Percentiles rank a stretch among this genome's conserved stretches.
phyloP scores from a whole-genome alignment of 148 eudicot genomes.

The Rhododendron ferrugineum region DNA sequence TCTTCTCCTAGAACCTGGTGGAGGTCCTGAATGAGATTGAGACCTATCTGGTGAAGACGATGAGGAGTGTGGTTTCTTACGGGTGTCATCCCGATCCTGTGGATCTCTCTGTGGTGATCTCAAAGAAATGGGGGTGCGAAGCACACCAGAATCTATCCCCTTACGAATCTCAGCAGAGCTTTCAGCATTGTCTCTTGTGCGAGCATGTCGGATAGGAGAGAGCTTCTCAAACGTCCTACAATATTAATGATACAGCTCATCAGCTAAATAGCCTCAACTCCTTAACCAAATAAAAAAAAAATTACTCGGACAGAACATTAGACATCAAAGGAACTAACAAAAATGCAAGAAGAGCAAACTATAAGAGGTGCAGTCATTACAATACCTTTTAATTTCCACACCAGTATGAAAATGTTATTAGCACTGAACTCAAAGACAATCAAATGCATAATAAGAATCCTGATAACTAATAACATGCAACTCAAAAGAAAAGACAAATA shows the following conservation, averaged over 20 bases:
- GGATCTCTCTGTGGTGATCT: constrained; percentile 67
- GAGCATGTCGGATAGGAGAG: constrained; percentile 34
- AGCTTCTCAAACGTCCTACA: constrained; percentile 31
- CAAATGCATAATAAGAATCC: not conserved
- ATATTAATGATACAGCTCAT: not conserved
- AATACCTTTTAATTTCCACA: constrained; percentile 14
- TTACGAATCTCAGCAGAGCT: constrained; percentile 22
- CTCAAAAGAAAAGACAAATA: not conserved
- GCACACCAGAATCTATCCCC: constrained; percentile 24
- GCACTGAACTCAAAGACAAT: constrained; percentile 9
- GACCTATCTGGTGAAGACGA: constrained; percentile 50
- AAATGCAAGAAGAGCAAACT: not conserved
- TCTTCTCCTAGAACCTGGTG: constrained; percentile 25
- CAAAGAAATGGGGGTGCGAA: constrained; percentile 40
- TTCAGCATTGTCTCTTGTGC: constrained; percentile 31
- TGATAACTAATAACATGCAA: not conserved
- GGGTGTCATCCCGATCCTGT: constrained; percentile 22
- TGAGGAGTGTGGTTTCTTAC: constrained; percentile 27
- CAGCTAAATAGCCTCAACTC: constrained; percentile 2
- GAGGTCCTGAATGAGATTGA: constrained; percentile 27
- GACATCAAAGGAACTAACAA: not conserved
- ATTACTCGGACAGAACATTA: not conserved
- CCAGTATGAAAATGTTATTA: constrained; percentile 9
- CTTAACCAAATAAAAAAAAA: not conserved
- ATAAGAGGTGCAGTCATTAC: not conserved